Evolutionary conservation across 192 early-diverging fungal species (phyloP).

Genomic region (Coemansia sp.): DNA sequence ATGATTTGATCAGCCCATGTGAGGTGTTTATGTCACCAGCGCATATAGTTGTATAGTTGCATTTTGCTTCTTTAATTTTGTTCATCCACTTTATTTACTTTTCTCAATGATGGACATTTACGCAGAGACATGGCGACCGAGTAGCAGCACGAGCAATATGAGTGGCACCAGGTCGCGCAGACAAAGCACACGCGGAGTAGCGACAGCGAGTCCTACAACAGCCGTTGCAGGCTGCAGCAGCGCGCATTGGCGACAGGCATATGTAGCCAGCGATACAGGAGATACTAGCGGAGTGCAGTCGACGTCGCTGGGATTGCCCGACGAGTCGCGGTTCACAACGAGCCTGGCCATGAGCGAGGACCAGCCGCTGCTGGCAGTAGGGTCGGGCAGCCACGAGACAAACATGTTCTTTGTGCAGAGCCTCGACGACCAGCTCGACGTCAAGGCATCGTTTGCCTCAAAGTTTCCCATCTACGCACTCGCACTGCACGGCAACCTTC

Average conservation of each 20-base stretch:
- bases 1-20: neutral
- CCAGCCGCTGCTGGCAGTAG: slow-evolving; percentile 49
- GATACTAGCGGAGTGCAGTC: slow-evolving; percentile 47
- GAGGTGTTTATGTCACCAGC: neutral
- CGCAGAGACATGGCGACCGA: slow-evolving; percentile 13
- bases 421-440: slow-evolving; percentile 49
- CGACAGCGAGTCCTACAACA: slow-evolving; percentile 13
- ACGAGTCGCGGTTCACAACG: slow-evolving; percentile 51
- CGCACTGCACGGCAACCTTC: slow-evolving; percentile 39
- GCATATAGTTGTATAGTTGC: neutral
- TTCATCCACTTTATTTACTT: neutral
- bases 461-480: slow-evolving; percentile 56
- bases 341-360: slow-evolving; percentile 53
- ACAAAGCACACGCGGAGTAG: slow-evolving; percentile 39
- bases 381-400: slow-evolving; percentile 53
- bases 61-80: neutral
- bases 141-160: slow-evolving; percentile 35
- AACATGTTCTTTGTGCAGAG: slow-evolving; percentile 59
- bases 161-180: slow-evolving; percentile 37
- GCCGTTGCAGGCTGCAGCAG: neutral
- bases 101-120: slow-evolving; percentile 15
- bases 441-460: slow-evolving; percentile 57
- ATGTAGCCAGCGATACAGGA: slow-evolving; percentile 45
- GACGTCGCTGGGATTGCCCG: slow-evolving; percentile 49
- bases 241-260: slow-evolving; percentile 40